Evolutionary conservation across 1,284 basidiomycete species (phyloP), one percentile per base, ranked within the genome.

Genomic region (Tremellales sp.): DNA sequence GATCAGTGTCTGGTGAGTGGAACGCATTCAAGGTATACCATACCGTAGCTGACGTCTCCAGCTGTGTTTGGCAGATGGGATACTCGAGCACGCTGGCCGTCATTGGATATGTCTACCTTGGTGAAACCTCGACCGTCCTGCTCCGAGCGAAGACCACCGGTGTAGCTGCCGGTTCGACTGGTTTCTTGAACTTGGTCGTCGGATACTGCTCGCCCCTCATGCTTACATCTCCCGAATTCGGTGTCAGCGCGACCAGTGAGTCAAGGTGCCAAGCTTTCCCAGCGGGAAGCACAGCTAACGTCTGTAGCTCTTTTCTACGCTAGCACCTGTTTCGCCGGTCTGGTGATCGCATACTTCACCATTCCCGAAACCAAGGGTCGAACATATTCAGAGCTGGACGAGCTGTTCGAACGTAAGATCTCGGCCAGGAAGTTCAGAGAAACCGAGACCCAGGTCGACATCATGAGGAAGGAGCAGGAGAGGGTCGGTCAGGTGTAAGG

Each of bases 81-180:
- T 57, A 62, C 56, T 31, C 56, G 31, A 3, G 50, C 44, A 52
- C 52, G 40, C 39, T 53, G 45, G 48, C 59, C 40, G 39, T 62
- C 42, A 23, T 65, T 13, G 47, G 44, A 13, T 22, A 22, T 24
- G 24, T n/a, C 41, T 45, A 45, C 22, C 49, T 58, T 11, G 56
- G 26, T 33, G 58, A 62, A 37, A 51, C 46, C 15, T 46, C 51
- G 3, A 40, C 55, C 4, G 43, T 48, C 5, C 25, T 42, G 1
- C 49, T 62, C 4, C 51, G 60, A 12, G 47, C 53, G 5, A 57
- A 58, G 49, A 60, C 60, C 5, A 41, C 49, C 26, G 50, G 51
- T 27, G 17, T 54, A 12, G 57, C 55, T 4, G 24, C 51, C 2
- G 24, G 44, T 19, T 11, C 43, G 36, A 29, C 37, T 25, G 51